Evolutionary conservation across 768 basidiomycete genomes (phyloP).

Genomic region (Russula ochroleuca): DNA sequence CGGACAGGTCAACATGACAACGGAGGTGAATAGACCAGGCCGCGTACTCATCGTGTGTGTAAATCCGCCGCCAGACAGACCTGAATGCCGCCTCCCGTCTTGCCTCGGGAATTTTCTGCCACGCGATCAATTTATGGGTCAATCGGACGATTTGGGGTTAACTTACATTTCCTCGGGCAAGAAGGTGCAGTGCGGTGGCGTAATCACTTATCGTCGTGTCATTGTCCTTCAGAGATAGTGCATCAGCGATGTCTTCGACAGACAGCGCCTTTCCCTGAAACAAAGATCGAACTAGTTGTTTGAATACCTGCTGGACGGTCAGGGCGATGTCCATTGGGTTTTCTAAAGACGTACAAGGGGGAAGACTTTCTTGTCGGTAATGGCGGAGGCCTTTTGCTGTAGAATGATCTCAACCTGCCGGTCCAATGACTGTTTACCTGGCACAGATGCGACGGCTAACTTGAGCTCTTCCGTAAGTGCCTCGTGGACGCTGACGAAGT

Average conservation of each 20-base stretch:
- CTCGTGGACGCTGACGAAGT: slow-evolving; percentile 83
- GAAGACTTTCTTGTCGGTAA: slow-evolving; percentile 48
- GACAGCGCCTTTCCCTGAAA: slow-evolving; percentile 70
- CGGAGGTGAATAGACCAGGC: not conserved
- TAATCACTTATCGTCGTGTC: slow-evolving; percentile 54
- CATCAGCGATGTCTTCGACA: slow-evolving; percentile 77
- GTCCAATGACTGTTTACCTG: slow-evolving; percentile 62
- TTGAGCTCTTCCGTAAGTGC: slow-evolving; percentile 60
- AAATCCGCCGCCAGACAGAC: slow-evolving; percentile 83
- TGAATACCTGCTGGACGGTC: slow-evolving; percentile 53
- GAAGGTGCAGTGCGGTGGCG: slow-evolving; percentile 62
- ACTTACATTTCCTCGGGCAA: slow-evolving; percentile 51
- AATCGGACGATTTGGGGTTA: not conserved
- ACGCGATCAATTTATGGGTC: not conserved
- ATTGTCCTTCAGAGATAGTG: slow-evolving; percentile 84
- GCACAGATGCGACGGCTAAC: slow-evolving; percentile 43
- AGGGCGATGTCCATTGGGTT: slow-evolving; percentile 22
- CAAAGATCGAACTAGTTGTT: slow-evolving; percentile 59
- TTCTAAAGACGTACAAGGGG: slow-evolving; percentile 39
- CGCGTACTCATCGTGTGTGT: slow-evolving; percentile 77
- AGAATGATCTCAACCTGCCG: slow-evolving; percentile 61
- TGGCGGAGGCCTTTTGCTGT: slow-evolving; percentile 47
- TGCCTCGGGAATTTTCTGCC: slow-evolving; percentile 63
- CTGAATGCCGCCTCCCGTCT: slow-evolving; percentile 65
- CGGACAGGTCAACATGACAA: slow-evolving; percentile 6